Evolutionary conservation across 106 monocot species (phyloP).

Genomic region (Phalaenopsis aphrodite): DNA sequence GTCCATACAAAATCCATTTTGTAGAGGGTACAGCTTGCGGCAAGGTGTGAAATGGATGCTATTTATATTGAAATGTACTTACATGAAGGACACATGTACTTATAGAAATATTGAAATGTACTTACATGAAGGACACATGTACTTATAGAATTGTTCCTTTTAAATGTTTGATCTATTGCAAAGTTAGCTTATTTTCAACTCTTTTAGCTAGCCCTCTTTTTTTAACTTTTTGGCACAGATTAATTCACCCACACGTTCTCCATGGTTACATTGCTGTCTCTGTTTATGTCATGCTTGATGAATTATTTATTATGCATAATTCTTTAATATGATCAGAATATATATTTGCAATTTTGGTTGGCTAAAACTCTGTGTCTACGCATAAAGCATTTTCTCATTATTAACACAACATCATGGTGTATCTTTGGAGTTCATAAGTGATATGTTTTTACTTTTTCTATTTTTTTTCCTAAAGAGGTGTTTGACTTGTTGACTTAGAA

Average conservation of each 20-base stretch:
- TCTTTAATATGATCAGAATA: too few species aligned
- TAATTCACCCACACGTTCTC: background rate
- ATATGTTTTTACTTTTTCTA: background rate
- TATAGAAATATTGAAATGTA: background rate
- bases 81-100: background rate
- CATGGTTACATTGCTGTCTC: background rate
- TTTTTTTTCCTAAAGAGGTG: background rate
- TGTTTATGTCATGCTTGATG: slow-evolving; percentile 1
- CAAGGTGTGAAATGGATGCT: background rate
- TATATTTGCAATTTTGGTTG: background rate
- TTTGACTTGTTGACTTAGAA: background rate
- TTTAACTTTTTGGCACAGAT: background rate
- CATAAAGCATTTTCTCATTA: too few species aligned
- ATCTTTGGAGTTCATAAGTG: background rate
- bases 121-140: background rate
- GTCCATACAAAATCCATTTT: background rate
- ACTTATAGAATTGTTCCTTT: background rate
- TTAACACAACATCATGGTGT: too few species aligned
- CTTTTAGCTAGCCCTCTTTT: background rate
- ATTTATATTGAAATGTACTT: background rate
- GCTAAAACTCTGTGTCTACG: background rate
- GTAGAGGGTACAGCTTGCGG: background rate
- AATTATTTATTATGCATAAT: too few species aligned
- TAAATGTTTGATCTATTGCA: background rate
- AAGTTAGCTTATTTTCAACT: background rate